These are phyloP conservation scores for Aspergillus thermomutatus DNA, from an alignment of 2,329 filamentous ascomycete species.

Conservation along the genomic window DNA sequence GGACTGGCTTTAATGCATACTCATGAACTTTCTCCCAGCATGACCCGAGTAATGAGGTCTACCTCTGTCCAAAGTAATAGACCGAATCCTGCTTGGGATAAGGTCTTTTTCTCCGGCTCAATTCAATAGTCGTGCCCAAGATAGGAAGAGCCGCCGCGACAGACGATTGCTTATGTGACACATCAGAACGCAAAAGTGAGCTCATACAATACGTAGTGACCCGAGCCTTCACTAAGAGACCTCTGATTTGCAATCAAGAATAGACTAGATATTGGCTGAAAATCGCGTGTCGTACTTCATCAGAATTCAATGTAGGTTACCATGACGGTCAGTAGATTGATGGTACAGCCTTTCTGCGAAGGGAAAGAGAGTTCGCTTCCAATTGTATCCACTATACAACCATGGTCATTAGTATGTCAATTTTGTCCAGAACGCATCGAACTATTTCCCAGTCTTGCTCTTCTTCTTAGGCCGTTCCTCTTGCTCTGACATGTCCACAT, in stretches of 20 bases:
- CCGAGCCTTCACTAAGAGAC: background rate
- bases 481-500: slow-evolving; percentile 34
- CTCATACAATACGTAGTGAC: background rate
- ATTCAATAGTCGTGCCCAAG: background rate
- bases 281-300: background rate
- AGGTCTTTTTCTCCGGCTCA: background rate
- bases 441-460: slow-evolving; percentile 48
- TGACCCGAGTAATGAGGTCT: background rate
- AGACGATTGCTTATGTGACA: background rate
- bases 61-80: background rate
- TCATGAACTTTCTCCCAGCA: background rate
- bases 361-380: background rate
- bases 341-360: background rate
- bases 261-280: background rate
- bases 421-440: background rate
- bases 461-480: slow-evolving; percentile 63
- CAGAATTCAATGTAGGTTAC: background rate
- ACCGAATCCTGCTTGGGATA: background rate
- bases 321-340: background rate
- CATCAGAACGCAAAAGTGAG: background rate
- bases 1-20: background rate
- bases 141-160: background rate
- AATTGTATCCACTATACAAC: slow-evolving; percentile 13
- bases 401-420: slow-evolving; percentile 2
- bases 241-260: background rate